A percentile compares a stretch with the other conserved stretches of the same genome.
Conservation (phyloP, 352 stramenopile species). For the Sclerospora graminicola region DNA sequence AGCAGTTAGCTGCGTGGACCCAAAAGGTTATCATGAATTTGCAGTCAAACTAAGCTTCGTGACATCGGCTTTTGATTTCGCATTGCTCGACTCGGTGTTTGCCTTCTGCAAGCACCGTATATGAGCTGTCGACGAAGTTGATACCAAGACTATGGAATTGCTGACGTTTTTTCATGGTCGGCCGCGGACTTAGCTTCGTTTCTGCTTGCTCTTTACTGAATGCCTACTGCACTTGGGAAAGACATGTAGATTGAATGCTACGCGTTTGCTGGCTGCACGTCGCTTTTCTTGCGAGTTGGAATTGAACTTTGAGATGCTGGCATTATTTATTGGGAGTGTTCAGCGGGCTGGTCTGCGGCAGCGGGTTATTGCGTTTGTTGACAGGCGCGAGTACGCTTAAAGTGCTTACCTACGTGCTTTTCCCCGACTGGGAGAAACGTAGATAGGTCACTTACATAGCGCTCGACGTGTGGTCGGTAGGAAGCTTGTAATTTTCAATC, state of each 20-base stretch:
- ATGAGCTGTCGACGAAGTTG: background rate
- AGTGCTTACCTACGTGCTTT: slow-evolving; percentile 10
- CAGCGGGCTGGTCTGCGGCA: slow-evolving; percentile 4
- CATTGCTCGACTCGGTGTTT: slow-evolving; percentile 14
- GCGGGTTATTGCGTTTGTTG: slow-evolving; percentile 2
- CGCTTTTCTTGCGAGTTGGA: slow-evolving; percentile 13
- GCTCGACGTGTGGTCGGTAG: slow-evolving; percentile 13
- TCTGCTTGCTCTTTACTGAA: slow-evolving; percentile 10
- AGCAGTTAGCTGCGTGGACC: slow-evolving; percentile 65
- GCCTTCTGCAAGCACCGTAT: slow-evolving; percentile 21
- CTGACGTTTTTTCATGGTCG: background rate
- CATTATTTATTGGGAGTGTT: slow-evolving; percentile 26
- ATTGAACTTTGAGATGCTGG: slow-evolving; percentile 19
- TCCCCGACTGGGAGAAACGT: slow-evolving; percentile 20
- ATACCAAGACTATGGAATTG: slow-evolving; percentile 6
- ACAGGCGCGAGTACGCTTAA: slow-evolving; percentile 1
- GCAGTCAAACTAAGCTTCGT: slow-evolving; percentile 32
- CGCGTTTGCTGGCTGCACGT: slow-evolving; percentile 2
- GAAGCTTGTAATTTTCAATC: slow-evolving; percentile 10
- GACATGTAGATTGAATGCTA: slow-evolving; percentile 6
- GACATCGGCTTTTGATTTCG: slow-evolving; percentile 5
- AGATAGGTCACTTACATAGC: slow-evolving; percentile 2
- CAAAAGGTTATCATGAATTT: slow-evolving; percentile 68
- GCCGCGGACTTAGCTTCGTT: background rate
- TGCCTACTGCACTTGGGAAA: slow-evolving; percentile 23